These are phyloP conservation scores for Dactylellina drechsleri DNA, from an alignment of 2,329 filamentous ascomycete genomes.

Conservation along the genomic window DNA sequence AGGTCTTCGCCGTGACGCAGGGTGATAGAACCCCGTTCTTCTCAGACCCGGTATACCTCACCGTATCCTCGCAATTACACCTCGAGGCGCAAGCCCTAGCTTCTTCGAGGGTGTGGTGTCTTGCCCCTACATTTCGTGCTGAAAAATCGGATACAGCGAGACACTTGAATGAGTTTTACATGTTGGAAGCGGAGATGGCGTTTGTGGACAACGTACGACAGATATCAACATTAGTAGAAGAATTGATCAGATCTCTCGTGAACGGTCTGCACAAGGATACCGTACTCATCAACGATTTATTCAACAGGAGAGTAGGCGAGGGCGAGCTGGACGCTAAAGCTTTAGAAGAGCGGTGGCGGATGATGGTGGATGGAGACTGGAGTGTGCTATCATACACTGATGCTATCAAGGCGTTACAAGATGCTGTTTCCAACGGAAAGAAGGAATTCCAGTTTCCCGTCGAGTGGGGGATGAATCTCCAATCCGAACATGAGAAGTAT, in stretches of 20 bases:
- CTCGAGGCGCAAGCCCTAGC: slow-evolving; percentile 90
- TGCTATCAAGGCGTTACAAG: slow-evolving; percentile 75
- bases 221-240: slow-evolving; percentile 83
- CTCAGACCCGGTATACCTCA: slow-evolving; percentile 87
- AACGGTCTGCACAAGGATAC: slow-evolving; percentile 61
- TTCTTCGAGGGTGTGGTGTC: slow-evolving; percentile 88
- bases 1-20: slow-evolving; percentile 74
- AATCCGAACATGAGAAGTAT: slow-evolving; percentile 92
- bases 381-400: slow-evolving; percentile 83
- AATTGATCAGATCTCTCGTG: slow-evolving; percentile 74
- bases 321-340: slow-evolving; percentile 59
- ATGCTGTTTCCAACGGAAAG: slow-evolving; percentile 66
- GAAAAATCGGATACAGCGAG: slow-evolving; percentile 92
- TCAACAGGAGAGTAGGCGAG: slow-evolving; percentile 64
- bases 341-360: slow-evolving; percentile 77
- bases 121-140: slow-evolving; percentile 92
- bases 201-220: slow-evolving; percentile 76
- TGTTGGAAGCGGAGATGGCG: slow-evolving; percentile 91
- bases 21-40: slow-evolving; percentile 73
- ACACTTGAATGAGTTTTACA: slow-evolving; percentile 97
- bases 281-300: slow-evolving; percentile 61
- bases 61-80: slow-evolving; percentile 93
- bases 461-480: slow-evolving; percentile 77
- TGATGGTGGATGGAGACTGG: slow-evolving; percentile 72
- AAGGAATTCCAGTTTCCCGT: slow-evolving; percentile 74